Base-by-base conservation (phyloP, 129 eudicot species). In the Pittosporum tobira region DNA sequence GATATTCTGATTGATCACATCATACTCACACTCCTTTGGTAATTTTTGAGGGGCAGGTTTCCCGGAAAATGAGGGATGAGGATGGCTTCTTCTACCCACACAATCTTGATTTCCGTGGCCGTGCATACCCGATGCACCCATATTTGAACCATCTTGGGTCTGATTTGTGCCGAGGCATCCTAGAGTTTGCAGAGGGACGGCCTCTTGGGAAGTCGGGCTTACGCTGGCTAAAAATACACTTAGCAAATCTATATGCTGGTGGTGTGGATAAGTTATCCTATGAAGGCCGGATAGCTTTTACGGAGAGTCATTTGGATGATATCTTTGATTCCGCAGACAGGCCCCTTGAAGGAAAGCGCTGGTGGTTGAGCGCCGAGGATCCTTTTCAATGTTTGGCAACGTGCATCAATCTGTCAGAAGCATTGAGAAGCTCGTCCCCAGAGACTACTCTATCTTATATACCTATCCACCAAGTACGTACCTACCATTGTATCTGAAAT, bases 91-190 rank as follows among this genome's bases (percentile, higher is more conserved):
- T 64, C 64, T 91, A 91, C 65, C 98, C 98, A 7, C 98, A 91
- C 81, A 91, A 91, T 71, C 76, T 91, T 44, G 98, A 91, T 73
- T 91, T 91, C 29, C 94, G 98, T 52, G 98, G 98, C 6, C 98
- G 98, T 76, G 98, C 98, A 47, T 91, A 91, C 66, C 98, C 98
- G 16, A 91, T 91, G 98, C 98, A 91, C 68, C 94, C 98, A 0
- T 77, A 91, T 75, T 58, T 91, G 73, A 83, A 91, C 61, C 96
- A 91, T 75, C 84, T 91, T 63, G 96, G 98, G 22, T 91, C 98
- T 51, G 98, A 91, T 76, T 74, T 91, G 47, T 91, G 98, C 69
- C 87, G 98, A 45, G 98, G 98, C 12, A 71, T 91, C 64, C 75
- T 91, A 11, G 96, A 91, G 73, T 91, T 91, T 65, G 85, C 98